Percentiles rank a stretch among this genome's conserved stretches.
These are phyloP conservation scores for Trifolium dubium DNA, from an alignment of 306 rosid species.

Conservation along the genomic window DNA sequence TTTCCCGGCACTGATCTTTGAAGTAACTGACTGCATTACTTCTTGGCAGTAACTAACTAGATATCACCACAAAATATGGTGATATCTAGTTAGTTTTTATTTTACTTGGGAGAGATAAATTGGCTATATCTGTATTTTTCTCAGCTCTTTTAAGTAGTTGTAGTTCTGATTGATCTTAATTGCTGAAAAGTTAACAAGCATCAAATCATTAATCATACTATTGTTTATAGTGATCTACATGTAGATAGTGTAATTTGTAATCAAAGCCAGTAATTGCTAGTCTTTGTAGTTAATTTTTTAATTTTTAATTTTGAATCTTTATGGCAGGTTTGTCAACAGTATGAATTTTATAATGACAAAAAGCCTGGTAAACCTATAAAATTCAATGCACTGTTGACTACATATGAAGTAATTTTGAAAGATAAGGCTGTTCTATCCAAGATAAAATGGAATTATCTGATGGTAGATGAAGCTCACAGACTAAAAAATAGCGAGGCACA, in stretches of 20 bases:
- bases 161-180: constrained; percentile 27
- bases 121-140: constrained; percentile 14
- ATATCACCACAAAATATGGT: constrained; percentile 1
- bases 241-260: constrained; percentile 27
- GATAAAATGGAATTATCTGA: constrained; percentile 92
- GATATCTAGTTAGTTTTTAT: constrained; percentile 15
- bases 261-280: not conserved
- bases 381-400: constrained; percentile 85
- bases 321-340: constrained; percentile 95
- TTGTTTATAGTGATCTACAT: constrained; percentile 13
- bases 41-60: no score
- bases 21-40: no score
- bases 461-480: constrained; percentile 99
- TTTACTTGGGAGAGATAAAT: constrained; percentile 12
- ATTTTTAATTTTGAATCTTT: not conserved
- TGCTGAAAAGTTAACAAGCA: constrained; percentile 20
- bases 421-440: constrained; percentile 94
- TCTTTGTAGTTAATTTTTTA: constrained; percentile 7
- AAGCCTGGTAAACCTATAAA: constrained; percentile 78
- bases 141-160: constrained; percentile 28
- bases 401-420: constrained; percentile 95
- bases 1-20: no score
- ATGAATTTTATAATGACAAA: constrained; percentile 81
- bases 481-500: constrained; percentile 99
- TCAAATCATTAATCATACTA: not conserved